phyloP scores from a whole-genome alignment of 352 stramenopile genomes.

The Phytopythium ostracodes region DNA sequence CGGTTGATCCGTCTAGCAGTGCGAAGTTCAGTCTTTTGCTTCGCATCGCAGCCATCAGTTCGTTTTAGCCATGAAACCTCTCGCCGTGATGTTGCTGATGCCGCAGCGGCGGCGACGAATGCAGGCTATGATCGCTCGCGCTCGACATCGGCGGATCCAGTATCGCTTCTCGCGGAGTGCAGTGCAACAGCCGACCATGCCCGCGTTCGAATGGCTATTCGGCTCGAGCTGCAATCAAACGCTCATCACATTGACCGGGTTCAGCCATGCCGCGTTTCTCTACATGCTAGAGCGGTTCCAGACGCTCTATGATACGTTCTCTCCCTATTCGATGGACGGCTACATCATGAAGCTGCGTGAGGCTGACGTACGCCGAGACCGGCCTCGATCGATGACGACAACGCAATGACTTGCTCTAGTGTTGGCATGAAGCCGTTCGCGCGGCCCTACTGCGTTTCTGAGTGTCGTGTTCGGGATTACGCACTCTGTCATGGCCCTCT shows the following conservation, averaged over 20 bases:
- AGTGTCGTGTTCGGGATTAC: conserved; percentile 8
- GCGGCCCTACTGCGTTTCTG: background rate
- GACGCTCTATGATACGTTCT: background rate
- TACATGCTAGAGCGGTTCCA: background rate
- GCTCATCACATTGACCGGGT: conserved; percentile 8
- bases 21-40: background rate
- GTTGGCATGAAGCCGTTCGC: background rate
- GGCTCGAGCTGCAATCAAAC: conserved; percentile 1
- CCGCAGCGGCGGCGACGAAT: background rate
- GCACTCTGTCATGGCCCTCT: background rate
- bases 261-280: background rate
- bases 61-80: background rate
- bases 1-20: conserved; percentile 1
- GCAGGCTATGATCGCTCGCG: background rate
- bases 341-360: background rate
- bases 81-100: background rate
- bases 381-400: background rate
- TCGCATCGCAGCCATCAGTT: background rate
- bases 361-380: background rate
- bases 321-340: background rate
- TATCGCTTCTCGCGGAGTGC: background rate
- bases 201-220: conserved; percentile 2
- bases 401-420: background rate
- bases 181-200: background rate
- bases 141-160: background rate